phyloP scores from a whole-genome alignment of 2,329 filamentous ascomycete genomes.

The Xenoacremonium recifei region DNA sequence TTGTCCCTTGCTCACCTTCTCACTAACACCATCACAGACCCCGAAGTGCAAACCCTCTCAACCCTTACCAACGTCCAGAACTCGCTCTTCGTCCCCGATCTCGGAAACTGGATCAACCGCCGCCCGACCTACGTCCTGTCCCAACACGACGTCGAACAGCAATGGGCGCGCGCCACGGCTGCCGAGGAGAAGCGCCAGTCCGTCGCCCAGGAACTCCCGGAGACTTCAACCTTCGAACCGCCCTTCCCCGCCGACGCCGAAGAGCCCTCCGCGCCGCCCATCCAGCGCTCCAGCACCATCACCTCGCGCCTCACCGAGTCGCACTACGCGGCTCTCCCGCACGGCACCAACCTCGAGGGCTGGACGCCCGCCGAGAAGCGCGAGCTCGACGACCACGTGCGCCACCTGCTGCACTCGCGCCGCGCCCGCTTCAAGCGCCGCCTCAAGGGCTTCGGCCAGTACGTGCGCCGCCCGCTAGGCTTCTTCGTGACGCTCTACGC shows the following conservation, averaged over 20 bases:
- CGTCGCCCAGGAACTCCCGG: conserved; percentile 2
- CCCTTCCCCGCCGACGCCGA: too few species aligned
- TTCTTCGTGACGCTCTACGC: conserved; percentile 85
- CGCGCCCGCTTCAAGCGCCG: conserved; percentile 76
- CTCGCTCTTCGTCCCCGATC: conserved; percentile 79
- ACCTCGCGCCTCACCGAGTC: conserved; percentile 66
- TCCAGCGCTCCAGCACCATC: conserved; percentile 55
- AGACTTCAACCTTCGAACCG: background rate
- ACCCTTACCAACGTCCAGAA: conserved; percentile 89
- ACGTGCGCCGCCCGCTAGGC: conserved; percentile 72
- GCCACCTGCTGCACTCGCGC: conserved; percentile 83
- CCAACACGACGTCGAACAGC: conserved; percentile 34
- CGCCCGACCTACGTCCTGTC: conserved; percentile 76
- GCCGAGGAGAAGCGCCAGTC: conserved; percentile 16
- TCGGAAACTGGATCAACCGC: conserved; percentile 74
- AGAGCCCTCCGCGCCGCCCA: conserved; percentile 10
- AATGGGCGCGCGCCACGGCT: conserved; percentile 20
- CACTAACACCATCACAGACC: conserved; percentile 54
- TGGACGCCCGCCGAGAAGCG: conserved; percentile 74
- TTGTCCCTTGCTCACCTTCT: too few species aligned
- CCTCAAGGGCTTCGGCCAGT: conserved; percentile 79
- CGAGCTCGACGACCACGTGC: conserved; percentile 80
- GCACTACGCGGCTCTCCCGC: conserved; percentile 77
- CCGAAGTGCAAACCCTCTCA: conserved; percentile 78
- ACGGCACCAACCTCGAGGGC: conserved; percentile 67